Percentiles rank a stretch among this genome's conserved stretches.
These are phyloP conservation scores for Remersonia thermophila DNA, from an alignment of 2,329 filamentous ascomycete genomes.

Conservation along the genomic window DNA sequence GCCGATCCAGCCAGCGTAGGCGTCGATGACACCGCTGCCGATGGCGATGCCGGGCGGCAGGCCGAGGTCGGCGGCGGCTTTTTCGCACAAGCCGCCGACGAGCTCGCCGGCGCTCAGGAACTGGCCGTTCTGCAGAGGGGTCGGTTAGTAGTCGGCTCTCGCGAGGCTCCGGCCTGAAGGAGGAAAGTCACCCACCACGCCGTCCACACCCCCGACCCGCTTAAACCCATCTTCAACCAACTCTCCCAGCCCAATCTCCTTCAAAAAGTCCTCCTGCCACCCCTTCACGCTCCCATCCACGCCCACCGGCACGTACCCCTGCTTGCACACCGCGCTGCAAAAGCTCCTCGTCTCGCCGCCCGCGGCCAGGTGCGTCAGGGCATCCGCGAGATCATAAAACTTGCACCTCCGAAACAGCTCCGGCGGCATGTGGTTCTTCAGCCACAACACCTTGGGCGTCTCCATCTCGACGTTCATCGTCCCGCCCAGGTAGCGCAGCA, in stretches of 20 bases:
- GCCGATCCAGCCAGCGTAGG: conserved; percentile 96
- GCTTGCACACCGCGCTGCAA: conserved; percentile 94
- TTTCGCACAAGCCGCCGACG: conserved; percentile 72
- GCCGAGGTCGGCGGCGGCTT: conserved; percentile 71
- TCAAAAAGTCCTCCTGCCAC: conserved; percentile 93
- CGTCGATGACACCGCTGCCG: conserved; percentile 93
- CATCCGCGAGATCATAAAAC: conserved; percentile 91
- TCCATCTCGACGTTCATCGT: conserved; percentile 99
- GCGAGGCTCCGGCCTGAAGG: no score
- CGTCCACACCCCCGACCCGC: conserved; percentile 86
- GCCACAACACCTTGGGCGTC: conserved; percentile 94
- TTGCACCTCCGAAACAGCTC: conserved; percentile 87
- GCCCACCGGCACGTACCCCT: conserved; percentile 91
- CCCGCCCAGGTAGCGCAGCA: conserved; percentile 90
- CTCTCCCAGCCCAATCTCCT: conserved; percentile 74
- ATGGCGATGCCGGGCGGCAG: conserved; percentile 80
- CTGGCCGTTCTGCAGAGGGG: conserved; percentile 59
- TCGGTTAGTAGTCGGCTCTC: no score
- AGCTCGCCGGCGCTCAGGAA: conserved; percentile 88
- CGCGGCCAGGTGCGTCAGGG: conserved; percentile 85
- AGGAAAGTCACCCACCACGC: conserved; percentile 56
- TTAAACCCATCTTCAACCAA: conserved; percentile 77
- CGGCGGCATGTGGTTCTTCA: conserved; percentile 95
- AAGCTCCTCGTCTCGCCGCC: conserved; percentile 86
- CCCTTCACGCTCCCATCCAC: conserved; percentile 95